Base-by-base conservation (phyloP, 2,329 filamentous ascomycete species). In the Tolypocladium nubicola region DNA sequence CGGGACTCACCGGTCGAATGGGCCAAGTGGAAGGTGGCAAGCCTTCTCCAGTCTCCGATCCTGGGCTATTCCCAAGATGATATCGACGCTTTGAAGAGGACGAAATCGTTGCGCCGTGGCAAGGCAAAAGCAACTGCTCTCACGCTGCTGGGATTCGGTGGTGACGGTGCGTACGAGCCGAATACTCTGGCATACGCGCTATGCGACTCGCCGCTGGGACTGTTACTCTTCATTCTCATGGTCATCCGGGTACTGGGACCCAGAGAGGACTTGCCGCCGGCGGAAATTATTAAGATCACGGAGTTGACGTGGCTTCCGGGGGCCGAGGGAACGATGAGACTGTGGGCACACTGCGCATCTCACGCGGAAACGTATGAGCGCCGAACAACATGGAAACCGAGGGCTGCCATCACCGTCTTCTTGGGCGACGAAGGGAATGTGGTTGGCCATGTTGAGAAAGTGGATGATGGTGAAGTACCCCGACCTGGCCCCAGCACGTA, bases 261-360 rank as follows among this genome's bases (percentile, higher is more conserved):
- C 0, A 66, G 70, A 57, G 68, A 73, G 57, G 70, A 72, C 19
- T 73, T 82, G 54, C 73, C 74, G 2, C 71, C 74, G 4, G 71
- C 74, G 16, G 81, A 87, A 56, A 73, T 88, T 30, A 74, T 88
- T 58, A 82, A 81, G 21, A 73, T 85, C 63, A 79, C 82, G 1
- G 79, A 82, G 66, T 70, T 87, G 35, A 79, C 83, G 26, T 88
- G 85, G 86, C 69, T 88, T 1, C 84, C 85, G 0, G 85, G 85
- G 0, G 84, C 84, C 0, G 85, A 88, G 64, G 78, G 78, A 1
- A 78, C 77, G 3, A 68, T 86, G 62, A 73, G 83, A 33, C 86
- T 79, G 57, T 82, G 78, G 79, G 74, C 79, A 8, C 67, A 75
- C 40, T 77, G 75, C 43, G 68, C 70, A 19, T 67, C 68, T 41